Percentiles rank a stretch among this genome's conserved stretches.
Conservation (phyloP, 1,139 yeast genomes). For the Geotrichum phurueaensis region DNA sequence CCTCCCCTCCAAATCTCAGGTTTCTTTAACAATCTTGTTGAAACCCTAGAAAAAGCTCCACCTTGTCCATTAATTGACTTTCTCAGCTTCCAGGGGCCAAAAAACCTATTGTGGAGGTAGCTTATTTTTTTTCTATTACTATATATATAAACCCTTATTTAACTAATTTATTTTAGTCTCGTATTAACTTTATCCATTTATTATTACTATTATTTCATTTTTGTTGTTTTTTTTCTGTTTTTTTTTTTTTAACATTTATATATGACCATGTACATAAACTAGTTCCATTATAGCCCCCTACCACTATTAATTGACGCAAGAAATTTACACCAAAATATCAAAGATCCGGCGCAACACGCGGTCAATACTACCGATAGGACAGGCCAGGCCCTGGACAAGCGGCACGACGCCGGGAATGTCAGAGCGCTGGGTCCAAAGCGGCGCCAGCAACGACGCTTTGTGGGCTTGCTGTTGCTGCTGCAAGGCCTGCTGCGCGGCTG, state of each 20-base stretch:
- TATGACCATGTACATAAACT: background rate
- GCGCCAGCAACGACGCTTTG: conserved; percentile 1
- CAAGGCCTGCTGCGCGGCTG: background rate
- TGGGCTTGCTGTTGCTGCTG: background rate
- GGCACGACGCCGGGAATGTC: conserved; percentile 27
- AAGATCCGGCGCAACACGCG: conserved; percentile 18
- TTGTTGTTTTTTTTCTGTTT: too few species aligned
- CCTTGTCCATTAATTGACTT: too few species aligned
- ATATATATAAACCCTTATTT: too few species aligned
- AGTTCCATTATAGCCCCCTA: background rate
- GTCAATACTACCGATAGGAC: conserved; percentile 24
- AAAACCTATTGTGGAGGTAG: too few species aligned
- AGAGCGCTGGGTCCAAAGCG: conserved; percentile 19
- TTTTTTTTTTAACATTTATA: background rate
- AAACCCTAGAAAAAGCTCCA: too few species aligned
- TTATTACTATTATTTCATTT: too few species aligned
- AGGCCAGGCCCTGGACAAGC: conserved; percentile 27
- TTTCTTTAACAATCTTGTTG: too few species aligned
- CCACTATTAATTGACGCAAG: background rate
- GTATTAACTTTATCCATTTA: too few species aligned
- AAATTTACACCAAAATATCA: conserved; percentile 6
- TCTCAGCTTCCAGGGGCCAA: too few species aligned
- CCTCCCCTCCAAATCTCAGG: too few species aligned
- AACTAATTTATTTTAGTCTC: too few species aligned
- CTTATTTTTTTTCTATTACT: too few species aligned